Evolutionary conservation across 805 yeast species (phyloP), one percentile per base, ranked within the genome.

Genomic region (Saturnispora hagleri): DNA sequence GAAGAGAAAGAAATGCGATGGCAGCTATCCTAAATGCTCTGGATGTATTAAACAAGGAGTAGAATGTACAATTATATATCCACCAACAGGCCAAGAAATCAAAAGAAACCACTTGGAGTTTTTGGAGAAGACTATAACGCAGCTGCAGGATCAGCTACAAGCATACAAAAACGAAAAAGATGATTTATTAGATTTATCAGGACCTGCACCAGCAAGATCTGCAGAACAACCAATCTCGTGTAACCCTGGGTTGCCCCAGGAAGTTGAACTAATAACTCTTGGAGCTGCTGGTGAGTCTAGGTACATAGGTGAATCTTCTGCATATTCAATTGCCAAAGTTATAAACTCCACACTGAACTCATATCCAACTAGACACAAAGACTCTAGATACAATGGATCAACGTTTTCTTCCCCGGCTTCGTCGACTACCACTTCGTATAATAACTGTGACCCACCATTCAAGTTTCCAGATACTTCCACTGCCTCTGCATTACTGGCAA

Each of bases 1-100:
- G 52, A 74, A 71, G 57, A 73, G 77, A 58, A 70, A 74, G 57
- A 73, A 72, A 57, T 77, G 82, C 57, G 80, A 76, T 60, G 79
- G 76, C 40, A 65, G 63, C 35, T 75, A 75, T 57, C 82, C 82
- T 1, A 61, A 65, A 45, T 77, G 82, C 53, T 56, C 70, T 17
- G 65, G 69, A 34, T 77, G 81, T 57, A 62, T 57, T 31, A 66
- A 65, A 49, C 68, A 70, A 5, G 71, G 70, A 1, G 66, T 58
- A 2, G 74, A 69, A 31, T 77, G 82, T 55, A 69, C 77, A 5
- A 71, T 76, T 4, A 60, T 74, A 1, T 80, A 76, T 55, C 72
- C 75, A 3, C 72, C 74, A 15, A 74, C 76, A 1, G 77, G 77
- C 0, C 61, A 76, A 48, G 74, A 72, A 40, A 69, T 76, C 2